phyloP scores from a whole-genome alignment of 768 basidiomycete genomes.

The Thelephora aurantiotincta region DNA sequence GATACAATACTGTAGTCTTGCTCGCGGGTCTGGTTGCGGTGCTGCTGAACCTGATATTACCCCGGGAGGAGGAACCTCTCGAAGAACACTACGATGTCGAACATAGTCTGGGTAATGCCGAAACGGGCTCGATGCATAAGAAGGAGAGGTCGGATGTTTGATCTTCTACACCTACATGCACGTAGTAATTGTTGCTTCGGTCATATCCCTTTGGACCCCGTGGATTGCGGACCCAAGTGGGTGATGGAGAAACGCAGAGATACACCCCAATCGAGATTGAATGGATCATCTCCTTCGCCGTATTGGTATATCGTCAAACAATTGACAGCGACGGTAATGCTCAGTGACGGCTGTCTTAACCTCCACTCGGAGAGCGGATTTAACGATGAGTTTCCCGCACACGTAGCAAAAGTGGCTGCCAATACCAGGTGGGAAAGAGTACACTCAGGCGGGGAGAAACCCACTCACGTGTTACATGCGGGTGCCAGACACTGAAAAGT shows the following conservation, averaged over 20 bases:
- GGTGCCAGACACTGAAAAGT: constrained; percentile 15
- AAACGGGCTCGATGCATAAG: no score
- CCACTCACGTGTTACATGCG: constrained; percentile 21
- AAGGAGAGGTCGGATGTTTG: no score
- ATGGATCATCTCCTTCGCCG: no score
- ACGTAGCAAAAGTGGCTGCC: constrained; percentile 23
- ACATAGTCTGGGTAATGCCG: no score
- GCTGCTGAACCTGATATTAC: constrained; percentile 32
- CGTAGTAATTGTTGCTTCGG: no score
- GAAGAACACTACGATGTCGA: constrained; percentile 10
- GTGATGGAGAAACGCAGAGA: no score
- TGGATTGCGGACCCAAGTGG: no score
- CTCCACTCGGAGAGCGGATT: constrained; percentile 11
- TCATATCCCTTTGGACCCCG: no score
- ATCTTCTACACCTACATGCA: no score
- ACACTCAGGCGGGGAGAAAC: not conserved
- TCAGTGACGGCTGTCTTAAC: constrained; percentile 10
- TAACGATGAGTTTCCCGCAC: constrained; percentile 18
- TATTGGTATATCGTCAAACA: constrained; percentile 12
- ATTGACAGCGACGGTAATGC: constrained; percentile 16
- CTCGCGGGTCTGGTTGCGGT: constrained; percentile 27
- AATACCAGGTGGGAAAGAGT: not conserved
- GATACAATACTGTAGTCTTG: constrained; percentile 21
- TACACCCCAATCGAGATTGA: no score
- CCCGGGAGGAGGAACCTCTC: constrained; percentile 16